Base-by-base conservation (phyloP, 768 basidiomycete species). In the Leccinum rimulosum region DNA sequence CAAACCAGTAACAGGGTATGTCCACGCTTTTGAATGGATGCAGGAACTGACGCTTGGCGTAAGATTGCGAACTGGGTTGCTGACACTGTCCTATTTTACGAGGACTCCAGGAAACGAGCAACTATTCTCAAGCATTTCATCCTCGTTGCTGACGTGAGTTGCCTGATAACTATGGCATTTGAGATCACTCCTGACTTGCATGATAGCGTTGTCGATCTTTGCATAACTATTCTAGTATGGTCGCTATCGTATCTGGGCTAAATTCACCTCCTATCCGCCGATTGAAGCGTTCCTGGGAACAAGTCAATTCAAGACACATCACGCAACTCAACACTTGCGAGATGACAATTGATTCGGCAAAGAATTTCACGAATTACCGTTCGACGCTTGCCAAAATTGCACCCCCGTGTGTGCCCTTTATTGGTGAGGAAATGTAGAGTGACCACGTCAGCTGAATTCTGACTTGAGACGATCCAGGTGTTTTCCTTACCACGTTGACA, bases 221-320 rank as follows among this genome's bases (percentile, higher is more conserved):
- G 64, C 91, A 95, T 72, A 98, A 98, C 75, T 98, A 93, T 75
- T 95, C 95, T 19, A 91, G 88, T n/a, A 93, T 98, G 88, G 92
- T 94, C 59, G 94, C 95, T 35, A 91, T 98, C 57, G 87, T 95
- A 38, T 96, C 96, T 14, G 96, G 95, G 7, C 79, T 98, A 55
- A 95, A 96, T 66, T 93, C 93, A 1, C 91, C 96, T 19, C 93
- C 94, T 12, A 95, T 98, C 61, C 87, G 90, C 48, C 86, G 96
- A 9, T 79, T 98, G 59, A 95, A 94, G 71, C 85, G 96, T 52
- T 95, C 96, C 4, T 95, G 93, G 88, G 94, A 97, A 63, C 85
- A 88, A 74, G 85, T 98, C 61, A 87, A 81, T 64, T 82, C 86
- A 56, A 86, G 89, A 61, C 82, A 84, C 61, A 84, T 91, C 79